phyloP scores from a whole-genome alignment of 169 alveolate species.

The Ichthyophthirius multifiliis region DNA sequence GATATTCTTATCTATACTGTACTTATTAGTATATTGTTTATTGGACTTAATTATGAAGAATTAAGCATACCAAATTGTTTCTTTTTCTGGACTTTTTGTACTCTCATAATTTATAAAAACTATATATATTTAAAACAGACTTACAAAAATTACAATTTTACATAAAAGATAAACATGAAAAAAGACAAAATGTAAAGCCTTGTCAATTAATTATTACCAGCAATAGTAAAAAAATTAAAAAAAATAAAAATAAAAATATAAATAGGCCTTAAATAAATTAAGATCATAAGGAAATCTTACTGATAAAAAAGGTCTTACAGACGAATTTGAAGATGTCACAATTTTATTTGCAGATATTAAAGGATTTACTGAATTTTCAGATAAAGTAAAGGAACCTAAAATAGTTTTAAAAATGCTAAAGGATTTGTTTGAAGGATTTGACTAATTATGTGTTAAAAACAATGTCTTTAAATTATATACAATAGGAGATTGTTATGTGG shows the following conservation, averaged over 20 bases:
- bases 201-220: neutral
- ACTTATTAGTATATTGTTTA: neutral
- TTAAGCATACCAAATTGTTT: neutral
- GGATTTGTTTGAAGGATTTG: conserved; percentile 71
- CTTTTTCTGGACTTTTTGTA: neutral
- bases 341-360: conserved; percentile 80
- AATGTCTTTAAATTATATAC: conserved; percentile 83
- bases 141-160: neutral
- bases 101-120: neutral
- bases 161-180: neutral
- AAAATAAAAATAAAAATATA: neutral
- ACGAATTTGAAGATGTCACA: conserved; percentile 79
- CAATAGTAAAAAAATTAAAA: neutral
- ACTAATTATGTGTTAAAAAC: conserved; percentile 65
- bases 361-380: conserved; percentile 71
- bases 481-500: conserved; percentile 85
- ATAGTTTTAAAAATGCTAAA: conserved; percentile 68
- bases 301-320: conserved; percentile 25
- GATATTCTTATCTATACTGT: neutral
- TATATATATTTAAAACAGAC: neutral
- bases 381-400: conserved; percentile 64
- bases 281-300: neutral
- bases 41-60: neutral
- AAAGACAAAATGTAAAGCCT: neutral
- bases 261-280: neutral